A percentile compares a stretch with the other conserved stretches of the same genome.
phyloP scores from a whole-genome alignment of 148 eudicot genomes.

The Cornus florida region DNA sequence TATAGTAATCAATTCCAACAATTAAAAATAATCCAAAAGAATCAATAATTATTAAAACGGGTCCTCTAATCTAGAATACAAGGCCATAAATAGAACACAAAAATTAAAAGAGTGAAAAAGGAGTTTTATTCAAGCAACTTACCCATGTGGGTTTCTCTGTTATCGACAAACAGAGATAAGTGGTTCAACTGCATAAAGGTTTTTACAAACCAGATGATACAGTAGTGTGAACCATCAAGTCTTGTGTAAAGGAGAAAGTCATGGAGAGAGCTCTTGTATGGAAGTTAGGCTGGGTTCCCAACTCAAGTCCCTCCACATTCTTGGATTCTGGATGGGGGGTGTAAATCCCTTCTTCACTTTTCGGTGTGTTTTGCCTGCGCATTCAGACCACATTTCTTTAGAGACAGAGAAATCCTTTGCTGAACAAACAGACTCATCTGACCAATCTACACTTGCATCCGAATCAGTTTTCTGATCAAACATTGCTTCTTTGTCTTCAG shows the following conservation, averaged over 20 bases:
- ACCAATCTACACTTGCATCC: slow-evolving; percentile 17
- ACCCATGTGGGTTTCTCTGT: background rate
- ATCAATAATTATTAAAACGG: no score
- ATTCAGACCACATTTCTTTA: slow-evolving; percentile 14
- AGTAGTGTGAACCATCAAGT: background rate
- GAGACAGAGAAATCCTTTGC: slow-evolving; percentile 32
- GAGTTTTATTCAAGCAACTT: background rate
- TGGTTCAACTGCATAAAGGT: background rate
- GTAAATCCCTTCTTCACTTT: slow-evolving; percentile 29
- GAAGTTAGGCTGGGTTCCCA: slow-evolving; percentile 56
- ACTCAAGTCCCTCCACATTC: slow-evolving; percentile 12
- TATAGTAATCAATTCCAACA: background rate
- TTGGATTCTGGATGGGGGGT: slow-evolving; percentile 32
- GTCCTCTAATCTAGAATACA: background rate
- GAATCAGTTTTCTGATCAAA: background rate
- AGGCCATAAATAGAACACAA: background rate
- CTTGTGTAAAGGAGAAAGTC: slow-evolving; percentile 7
- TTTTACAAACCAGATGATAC: slow-evolving; percentile 8
- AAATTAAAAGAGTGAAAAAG: no score
- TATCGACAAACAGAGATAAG: background rate
- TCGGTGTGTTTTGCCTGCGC: slow-evolving; percentile 5
- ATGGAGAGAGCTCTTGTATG: slow-evolving; percentile 41
- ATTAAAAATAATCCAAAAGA: no score
- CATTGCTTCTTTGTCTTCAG: slow-evolving; percentile 5
- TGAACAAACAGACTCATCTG: slow-evolving; percentile 30